These are phyloP conservation scores for Irpex sp. DNA, from an alignment of 1,284 basidiomycete genomes.

Conservation along the genomic window DNA sequence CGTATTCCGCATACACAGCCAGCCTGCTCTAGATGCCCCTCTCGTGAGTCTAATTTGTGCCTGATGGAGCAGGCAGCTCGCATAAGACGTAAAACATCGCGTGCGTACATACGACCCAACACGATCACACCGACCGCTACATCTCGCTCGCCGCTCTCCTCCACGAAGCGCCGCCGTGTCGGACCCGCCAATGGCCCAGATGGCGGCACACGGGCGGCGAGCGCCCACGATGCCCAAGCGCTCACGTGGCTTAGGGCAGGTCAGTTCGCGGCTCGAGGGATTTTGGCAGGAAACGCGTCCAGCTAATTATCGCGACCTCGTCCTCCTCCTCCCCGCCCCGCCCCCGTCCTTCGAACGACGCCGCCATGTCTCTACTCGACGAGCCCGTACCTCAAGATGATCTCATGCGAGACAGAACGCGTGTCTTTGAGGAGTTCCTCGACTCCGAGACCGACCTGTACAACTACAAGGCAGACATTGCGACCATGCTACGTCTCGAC, in stretches of 20 bases:
- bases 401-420: conserved; percentile 69
- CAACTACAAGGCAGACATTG: conserved; percentile 88
- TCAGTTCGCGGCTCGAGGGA: conserved; percentile 20
- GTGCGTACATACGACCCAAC: background rate
- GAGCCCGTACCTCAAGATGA: conserved; percentile 65
- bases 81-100: background rate
- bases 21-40: conserved; percentile 28
- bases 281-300: conserved; percentile 1
- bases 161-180: background rate
- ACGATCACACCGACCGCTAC: background rate
- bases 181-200: too few relatives aligned
- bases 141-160: background rate
- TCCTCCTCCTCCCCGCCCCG: conserved; percentile 17
- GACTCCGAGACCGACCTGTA: conserved; percentile 71
- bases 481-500: conserved; percentile 81
- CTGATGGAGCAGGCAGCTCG: background rate
- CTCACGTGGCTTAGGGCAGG: conserved; percentile 26
- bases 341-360: background rate
- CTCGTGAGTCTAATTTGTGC: background rate
- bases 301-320: conserved; percentile 11
- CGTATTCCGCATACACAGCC: too few relatives aligned
- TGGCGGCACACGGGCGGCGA: background rate
- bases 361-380: conserved; percentile 58
- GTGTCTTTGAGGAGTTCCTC: conserved; percentile 87
- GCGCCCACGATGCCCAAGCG: background rate